These are phyloP conservation scores for Backusella morwellensis DNA, from an alignment of 192 early-diverging fungal genomes.

Conservation along the genomic window DNA sequence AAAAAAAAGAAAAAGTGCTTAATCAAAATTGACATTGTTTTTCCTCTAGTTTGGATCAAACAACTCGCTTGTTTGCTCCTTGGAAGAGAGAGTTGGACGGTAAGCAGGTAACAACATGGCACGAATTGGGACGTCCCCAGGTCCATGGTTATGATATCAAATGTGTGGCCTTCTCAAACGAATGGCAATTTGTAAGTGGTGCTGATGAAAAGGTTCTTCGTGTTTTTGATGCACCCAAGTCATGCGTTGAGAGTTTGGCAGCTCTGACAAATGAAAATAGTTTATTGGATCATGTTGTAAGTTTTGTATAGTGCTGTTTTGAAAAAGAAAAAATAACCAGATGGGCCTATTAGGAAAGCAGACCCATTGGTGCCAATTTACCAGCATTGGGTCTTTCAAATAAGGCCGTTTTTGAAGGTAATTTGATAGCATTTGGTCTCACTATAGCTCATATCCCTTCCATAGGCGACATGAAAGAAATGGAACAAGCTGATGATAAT, in stretches of 20 bases:
- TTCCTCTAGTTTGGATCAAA: constrained; percentile 76
- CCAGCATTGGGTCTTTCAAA: constrained; percentile 95
- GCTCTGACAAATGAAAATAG: constrained; percentile 43
- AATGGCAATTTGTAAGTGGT: constrained; percentile 78
- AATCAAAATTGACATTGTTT: too few relatives aligned
- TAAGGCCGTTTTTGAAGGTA: constrained; percentile 78
- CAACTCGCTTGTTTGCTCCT: constrained; percentile 77
- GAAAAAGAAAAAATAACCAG: not conserved
- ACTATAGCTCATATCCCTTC: too few relatives aligned
- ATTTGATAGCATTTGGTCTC: too few relatives aligned
- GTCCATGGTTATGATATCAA: constrained; percentile 95
- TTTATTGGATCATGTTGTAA: constrained; percentile 39
- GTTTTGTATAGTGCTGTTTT: not conserved
- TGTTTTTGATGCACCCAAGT: constrained; percentile 82
- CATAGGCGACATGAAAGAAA: constrained; percentile 35
- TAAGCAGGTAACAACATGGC: constrained; percentile 60
- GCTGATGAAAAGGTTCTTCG: constrained; percentile 94
- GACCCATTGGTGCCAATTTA: constrained; percentile 76
- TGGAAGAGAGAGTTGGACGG: constrained; percentile 48
- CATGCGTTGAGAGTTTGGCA: constrained; percentile 68
- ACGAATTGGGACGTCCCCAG: constrained; percentile 92
- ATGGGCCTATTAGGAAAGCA: constrained; percentile 30
- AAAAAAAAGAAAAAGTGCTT: too few relatives aligned
- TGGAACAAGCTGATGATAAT: constrained; percentile 50
- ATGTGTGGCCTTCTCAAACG: constrained; percentile 75